Base-by-base conservation (phyloP, 169 alveolate genomes). In the Cryptosporidium bovis region DNA sequence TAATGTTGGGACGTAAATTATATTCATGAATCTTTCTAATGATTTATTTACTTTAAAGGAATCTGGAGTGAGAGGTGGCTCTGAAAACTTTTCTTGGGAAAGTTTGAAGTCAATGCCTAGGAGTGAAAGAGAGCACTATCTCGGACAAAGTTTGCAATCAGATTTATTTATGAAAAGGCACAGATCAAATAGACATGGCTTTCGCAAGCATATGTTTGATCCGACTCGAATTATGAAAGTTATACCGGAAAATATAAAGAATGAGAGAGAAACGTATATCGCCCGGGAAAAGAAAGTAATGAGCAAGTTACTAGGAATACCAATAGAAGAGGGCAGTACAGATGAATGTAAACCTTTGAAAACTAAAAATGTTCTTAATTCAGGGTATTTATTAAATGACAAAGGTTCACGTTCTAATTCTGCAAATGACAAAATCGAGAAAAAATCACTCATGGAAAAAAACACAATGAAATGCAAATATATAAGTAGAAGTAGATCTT, bases 101-200 rank as follows among this genome's bases (percentile, higher is more conserved):
- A 53, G 68, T 46, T 13, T 69, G 65, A 69, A 62, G 51, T 69
- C 83, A n/a, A 69, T 69, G n/a, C 67, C 83, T 33, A 69, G 68
- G 6, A 69, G 64, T 15, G 83, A 69, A 69, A 51, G 83, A n/a
- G 83, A 69, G 7, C 83, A 69, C 40, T 69, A 69, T 69, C 66
- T 69, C 18, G 83, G 83, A 3, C 83, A 69, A n/a, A 69, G 83
- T 69, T 29, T 69, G 12, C 33, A 69, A 8, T 31, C 33, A 16
- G 64, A 31, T 53, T 16, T 36, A 5, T 31, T 66, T 7, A 69
- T 34, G 36, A 62, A 51, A 31, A 56, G 27, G 2, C 36, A 66
- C n/a, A 44, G 44, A 51, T 69, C 51, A 12, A 34, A 34, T 4
- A 69, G 53, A 44, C 48, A 53, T 69, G 67, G 51, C 15, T 69